Evolutionary conservation across 1,284 basidiomycete genomes (phyloP), one percentile per base, ranked within the genome.

Genomic region (Marasmius sp.): DNA sequence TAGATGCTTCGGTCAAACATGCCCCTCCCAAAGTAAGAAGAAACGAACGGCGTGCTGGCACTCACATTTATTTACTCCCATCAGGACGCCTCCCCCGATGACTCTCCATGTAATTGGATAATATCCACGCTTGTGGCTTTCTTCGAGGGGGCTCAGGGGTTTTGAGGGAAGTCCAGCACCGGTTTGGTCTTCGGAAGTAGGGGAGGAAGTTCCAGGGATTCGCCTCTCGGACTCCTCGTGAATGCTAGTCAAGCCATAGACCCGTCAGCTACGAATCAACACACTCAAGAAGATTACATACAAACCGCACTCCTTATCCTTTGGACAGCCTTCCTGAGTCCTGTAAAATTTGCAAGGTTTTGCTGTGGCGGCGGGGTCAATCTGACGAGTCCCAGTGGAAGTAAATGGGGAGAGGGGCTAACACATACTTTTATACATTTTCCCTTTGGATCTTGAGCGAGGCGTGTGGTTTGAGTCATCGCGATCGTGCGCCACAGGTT

Each of bases 281-380:
- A 12, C 53, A 41, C 57, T 61, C 12, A 14, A 57, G 38, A 49
- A 47, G 9, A 41, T 27, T 34, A 71, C 88, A 72, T 61, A 91
- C 89, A 90, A 92, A 41, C 85, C 89, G 69, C 89, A 92, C 20
- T 75, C 75, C 60, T 80, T 79, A 12, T 87, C 88, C 67, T 83
- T 86, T 3, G 85, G 79, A 68, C 88, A 91, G 18, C 72, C 73
- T 6, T 79, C 55, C 18, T 77, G 77, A 5, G 71, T 68, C 37
- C 73, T 72, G 67, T 79, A 88, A 71, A 84, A 89, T 68, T 80
- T 84, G 71, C 88, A 91, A 12, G 84, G 85, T 65, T 90, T 89
- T 0, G 87, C 88, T 90, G 61, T 45, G 45, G 61, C 52, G n/a
- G 16, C 54, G 27, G 45, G 49, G 38, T 58, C 37, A 49, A 50